Base-by-base conservation (phyloP, 495 filamentous ascomycete genomes). In the Podospora sp. region DNA sequence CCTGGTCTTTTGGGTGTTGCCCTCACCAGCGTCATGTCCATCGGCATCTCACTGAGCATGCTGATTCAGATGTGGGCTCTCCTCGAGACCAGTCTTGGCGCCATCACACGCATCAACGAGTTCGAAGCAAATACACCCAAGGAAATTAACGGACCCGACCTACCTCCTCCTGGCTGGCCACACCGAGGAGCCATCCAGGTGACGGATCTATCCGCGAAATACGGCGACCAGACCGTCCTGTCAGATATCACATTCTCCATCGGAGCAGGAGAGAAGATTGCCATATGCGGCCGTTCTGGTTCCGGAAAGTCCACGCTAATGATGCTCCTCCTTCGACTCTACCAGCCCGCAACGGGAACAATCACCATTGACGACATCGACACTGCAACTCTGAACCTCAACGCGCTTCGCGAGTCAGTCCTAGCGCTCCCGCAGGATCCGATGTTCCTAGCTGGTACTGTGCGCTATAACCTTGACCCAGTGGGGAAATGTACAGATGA, bases 281-380 rank as follows among this genome's bases (percentile, higher is more conserved):
- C 71, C 20, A 62, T 72, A 14, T 61, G 68, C 66, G 68, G 72
- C 11, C 65, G 66, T n/a, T 68, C 67, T 1, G 73, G 73, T 12
- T 71, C 69, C 33, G 33, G 33, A 5, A 36, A 36, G 33, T 36
- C 33, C 5, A 36, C 33, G 33, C 33, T 36, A 5, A 93, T 94
- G 2, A 83, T 96, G 71, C 33, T 92, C 22, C 83, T 97, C 14
- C 96, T 97, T 83, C 88, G 94, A 51, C 92, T 97, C 62, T 96
- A 97, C 68, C 92, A 97, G 73, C 85, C 91, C 4, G 80, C 82
- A 59, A 79, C 83, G 40, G 94, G 94, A 49, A 83, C 84, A 63
- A 83, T 87, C 33, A 50, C 67, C 9, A 77, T 86, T 14, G 84
- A 87, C 51, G 80, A 75, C 8, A 53, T 12, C 33, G 33, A 36